Evolutionary conservation across 805 yeast genomes (phyloP).

Genomic region (Nakazawaea anatomiae): DNA sequence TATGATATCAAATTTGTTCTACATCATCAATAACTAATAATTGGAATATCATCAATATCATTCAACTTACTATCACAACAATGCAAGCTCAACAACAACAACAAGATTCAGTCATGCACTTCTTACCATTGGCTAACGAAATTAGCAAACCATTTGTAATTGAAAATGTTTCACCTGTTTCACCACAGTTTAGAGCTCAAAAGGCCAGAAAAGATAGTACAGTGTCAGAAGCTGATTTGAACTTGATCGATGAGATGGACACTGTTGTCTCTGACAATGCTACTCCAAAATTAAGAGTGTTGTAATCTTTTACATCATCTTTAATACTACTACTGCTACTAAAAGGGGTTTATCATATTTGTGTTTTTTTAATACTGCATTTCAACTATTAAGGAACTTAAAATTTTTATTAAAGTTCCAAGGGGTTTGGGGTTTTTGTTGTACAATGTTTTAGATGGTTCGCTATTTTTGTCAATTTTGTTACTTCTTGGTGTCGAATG

Average conservation of each 20-base stretch:
- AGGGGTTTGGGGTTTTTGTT: too few species aligned
- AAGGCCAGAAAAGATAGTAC: slow-evolving; percentile 1
- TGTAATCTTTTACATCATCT: background rate
- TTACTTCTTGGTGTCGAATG: too few species aligned
- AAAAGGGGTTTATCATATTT: too few species aligned
- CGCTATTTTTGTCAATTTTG: too few species aligned
- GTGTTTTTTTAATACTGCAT: too few species aligned
- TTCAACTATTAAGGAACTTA: too few species aligned
- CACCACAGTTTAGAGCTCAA: slow-evolving; percentile 21
- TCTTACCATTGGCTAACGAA: slow-evolving; percentile 51
- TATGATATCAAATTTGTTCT: background rate
- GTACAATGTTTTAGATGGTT: too few species aligned
- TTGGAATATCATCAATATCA: background rate
- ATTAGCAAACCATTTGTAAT: slow-evolving; percentile 59
- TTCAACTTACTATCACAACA: background rate
- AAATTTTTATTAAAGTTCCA: too few species aligned
- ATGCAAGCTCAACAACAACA: background rate
- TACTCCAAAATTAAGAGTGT: slow-evolving; percentile 19
- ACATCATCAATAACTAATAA: background rate
- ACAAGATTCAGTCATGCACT: slow-evolving; percentile 21
- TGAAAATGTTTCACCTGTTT: slow-evolving; percentile 55
- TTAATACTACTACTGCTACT: too few species aligned
- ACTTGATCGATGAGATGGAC: slow-evolving; percentile 25
- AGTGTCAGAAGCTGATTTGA: slow-evolving; percentile 7
- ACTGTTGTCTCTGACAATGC: slow-evolving; percentile 21